Conservation (phyloP, 352 stramenopile genomes). For the Plasmopara viticola region DNA sequence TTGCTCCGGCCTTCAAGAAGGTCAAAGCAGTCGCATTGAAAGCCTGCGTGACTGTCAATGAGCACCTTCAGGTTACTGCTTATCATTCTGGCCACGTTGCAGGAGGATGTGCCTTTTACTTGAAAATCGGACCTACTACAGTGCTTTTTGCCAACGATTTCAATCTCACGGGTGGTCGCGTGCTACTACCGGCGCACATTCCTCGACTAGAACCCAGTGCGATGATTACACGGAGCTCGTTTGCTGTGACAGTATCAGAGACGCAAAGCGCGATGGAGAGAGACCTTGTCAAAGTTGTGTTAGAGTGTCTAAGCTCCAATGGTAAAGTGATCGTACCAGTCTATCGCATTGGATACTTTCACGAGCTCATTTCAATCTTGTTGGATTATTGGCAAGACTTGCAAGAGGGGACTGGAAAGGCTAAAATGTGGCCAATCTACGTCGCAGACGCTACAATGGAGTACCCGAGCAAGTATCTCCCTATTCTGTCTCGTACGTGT, state of each 20-base stretch:
- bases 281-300: constrained; percentile 69
- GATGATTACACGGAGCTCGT: constrained; percentile 63
- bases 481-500: constrained; percentile 60
- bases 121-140: constrained; percentile 66
- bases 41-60: constrained; percentile 47
- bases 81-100: constrained; percentile 75
- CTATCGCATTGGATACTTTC: constrained; percentile 71
- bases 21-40: constrained; percentile 45
- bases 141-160: constrained; percentile 78
- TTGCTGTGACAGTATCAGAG: constrained; percentile 80
- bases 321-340: constrained; percentile 84
- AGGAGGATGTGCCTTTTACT: constrained; percentile 68
- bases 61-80: constrained; percentile 71
- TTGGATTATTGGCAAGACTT: constrained; percentile 69
- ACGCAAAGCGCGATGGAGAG: constrained; percentile 75
- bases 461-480: constrained; percentile 47
- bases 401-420: constrained; percentile 21
- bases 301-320: constrained; percentile 63
- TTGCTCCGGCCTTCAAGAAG: constrained; percentile 45
- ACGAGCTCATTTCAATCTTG: constrained; percentile 70
- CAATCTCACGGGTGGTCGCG: constrained; percentile 62
- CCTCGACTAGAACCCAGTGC: constrained; percentile 51
- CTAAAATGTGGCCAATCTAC: constrained; percentile 49
- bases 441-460: constrained; percentile 57
- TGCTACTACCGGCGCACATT: constrained; percentile 65